phyloP scores from a whole-genome alignment of 176 grass and related monocot genomes.

The Juncus effusus region DNA sequence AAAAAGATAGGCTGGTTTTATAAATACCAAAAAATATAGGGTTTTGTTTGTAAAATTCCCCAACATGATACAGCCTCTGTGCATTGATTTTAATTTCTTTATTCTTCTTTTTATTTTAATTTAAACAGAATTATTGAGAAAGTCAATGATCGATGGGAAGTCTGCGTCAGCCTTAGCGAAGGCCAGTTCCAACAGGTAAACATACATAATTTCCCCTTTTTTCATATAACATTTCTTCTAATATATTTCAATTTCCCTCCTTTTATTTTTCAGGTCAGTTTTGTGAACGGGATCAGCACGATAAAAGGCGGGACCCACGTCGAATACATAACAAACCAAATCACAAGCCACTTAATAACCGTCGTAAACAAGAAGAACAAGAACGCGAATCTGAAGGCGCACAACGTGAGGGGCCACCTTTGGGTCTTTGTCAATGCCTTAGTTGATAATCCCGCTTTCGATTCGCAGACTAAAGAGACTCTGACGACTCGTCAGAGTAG shows the following conservation, averaged over 20 bases:
- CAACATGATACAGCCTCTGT: no score
- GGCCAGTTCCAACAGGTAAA: conserved; percentile 38
- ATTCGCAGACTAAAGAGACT: conserved; percentile 49
- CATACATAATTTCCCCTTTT: not conserved
- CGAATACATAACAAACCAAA: conserved; percentile 37
- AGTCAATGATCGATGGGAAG: conserved; percentile 44
- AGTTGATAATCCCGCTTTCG: conserved; percentile 40
- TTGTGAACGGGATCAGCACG: conserved; percentile 37
- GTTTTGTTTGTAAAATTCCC: no score
- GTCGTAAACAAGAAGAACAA: conserved; percentile 38
- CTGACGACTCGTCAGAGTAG: conserved; percentile 39
- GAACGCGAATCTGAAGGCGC: conserved; percentile 43
- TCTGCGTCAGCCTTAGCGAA: conserved; percentile 40
- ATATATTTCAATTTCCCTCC: not conserved
- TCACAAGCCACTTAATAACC: conserved; percentile 31
- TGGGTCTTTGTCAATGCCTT: conserved; percentile 48
- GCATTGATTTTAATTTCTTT: no score
- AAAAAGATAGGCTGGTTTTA: no score
- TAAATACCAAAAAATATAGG: no score
- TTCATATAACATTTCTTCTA: not conserved
- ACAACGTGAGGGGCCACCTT: conserved; percentile 34
- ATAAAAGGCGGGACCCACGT: conserved; percentile 42
- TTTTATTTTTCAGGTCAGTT: conserved; percentile 32
- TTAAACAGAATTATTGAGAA: conserved; percentile 32
- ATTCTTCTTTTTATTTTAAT: not conserved